Conservation (phyloP, 257 asterid species). For the Solanum phureja region DNA sequence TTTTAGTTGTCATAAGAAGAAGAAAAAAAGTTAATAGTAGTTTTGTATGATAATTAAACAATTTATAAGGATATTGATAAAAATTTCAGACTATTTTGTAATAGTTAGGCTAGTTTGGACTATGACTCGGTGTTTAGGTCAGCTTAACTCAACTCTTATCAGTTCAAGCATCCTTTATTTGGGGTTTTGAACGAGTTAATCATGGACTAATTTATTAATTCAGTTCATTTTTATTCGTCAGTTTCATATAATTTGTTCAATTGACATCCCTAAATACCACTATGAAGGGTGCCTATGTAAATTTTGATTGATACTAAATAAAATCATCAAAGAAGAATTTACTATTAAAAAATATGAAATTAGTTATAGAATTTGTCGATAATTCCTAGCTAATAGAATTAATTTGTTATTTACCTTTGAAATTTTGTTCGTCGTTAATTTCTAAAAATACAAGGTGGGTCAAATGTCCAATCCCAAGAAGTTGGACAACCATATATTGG, state of each 20-base stretch:
- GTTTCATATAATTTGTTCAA: background rate
- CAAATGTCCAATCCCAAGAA: background rate
- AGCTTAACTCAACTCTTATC: background rate
- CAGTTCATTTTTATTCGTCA: background rate
- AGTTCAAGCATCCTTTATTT: background rate
- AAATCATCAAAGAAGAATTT: background rate
- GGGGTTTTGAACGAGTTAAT: background rate
- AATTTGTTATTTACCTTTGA: no score
- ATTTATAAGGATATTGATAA: background rate
- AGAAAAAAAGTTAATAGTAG: background rate
- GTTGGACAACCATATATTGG: background rate
- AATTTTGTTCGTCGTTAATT: no score
- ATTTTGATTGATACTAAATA: background rate
- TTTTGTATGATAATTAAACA: background rate
- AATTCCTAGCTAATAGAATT: no score
- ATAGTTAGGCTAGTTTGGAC: background rate
- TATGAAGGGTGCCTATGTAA: background rate
- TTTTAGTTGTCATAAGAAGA: no score
- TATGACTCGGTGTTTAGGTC: background rate
- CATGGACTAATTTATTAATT: background rate
- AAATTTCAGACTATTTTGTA: background rate
- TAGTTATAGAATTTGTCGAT: no score
- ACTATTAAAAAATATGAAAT: no score
- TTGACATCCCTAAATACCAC: background rate
- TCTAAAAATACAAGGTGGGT: background rate